Evolutionary conservation across 2,329 filamentous ascomycete species (phyloP), one percentile per base, ranked within the genome.

Genomic region (Colletotrichum phormii): DNA sequence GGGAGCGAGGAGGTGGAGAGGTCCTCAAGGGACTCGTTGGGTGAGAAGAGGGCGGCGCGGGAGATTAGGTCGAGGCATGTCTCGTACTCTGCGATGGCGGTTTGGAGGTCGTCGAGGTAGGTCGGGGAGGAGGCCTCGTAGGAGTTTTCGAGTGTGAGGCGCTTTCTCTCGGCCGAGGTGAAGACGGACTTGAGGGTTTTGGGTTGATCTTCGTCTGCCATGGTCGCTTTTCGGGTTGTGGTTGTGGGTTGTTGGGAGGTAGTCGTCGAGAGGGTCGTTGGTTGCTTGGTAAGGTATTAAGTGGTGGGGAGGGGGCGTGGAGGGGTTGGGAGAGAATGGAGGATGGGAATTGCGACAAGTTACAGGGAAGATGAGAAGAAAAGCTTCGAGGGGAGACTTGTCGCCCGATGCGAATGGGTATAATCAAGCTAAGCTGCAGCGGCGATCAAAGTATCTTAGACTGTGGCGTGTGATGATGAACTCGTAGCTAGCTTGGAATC

Each of bases 21-120:
- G 83, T 99, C 97, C 74, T 99, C 97, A 51, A 96, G 83, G 0
- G 90, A 89, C 82, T 99, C 97, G 82, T 99, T 99, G 46, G 91
- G 88, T 77, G 95, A 98, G 88, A 98, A 98, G 65, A 99, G 86
- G 0, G 94, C 92, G 31, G 97, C 86, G 72, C 90, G 88, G 75
- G 90, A 86, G 75, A 94, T 90, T 68, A 94, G 89, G 72, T 89
- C 86, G 71, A 93, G 86, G 81, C 94, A 95, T 81, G 93, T 87
- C 78, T 93, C 87, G 83, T 97, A 96, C 65, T 91, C 89, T 75
- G 89, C 83, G 77, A 97, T 90, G 53, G 94, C 90, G 51, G 87
- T 83, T 72, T 86, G 85, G 76, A 98, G 88, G 77, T 91, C 90
- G 76, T 92, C 88, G 79, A 90, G 90, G 83, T 93, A 96, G 67